Percentiles rank a stretch among this genome's conserved stretches.
These are phyloP conservation scores for Candida xiaguanensis DNA, from an alignment of 805 yeast genomes.

Conservation along the genomic window DNA sequence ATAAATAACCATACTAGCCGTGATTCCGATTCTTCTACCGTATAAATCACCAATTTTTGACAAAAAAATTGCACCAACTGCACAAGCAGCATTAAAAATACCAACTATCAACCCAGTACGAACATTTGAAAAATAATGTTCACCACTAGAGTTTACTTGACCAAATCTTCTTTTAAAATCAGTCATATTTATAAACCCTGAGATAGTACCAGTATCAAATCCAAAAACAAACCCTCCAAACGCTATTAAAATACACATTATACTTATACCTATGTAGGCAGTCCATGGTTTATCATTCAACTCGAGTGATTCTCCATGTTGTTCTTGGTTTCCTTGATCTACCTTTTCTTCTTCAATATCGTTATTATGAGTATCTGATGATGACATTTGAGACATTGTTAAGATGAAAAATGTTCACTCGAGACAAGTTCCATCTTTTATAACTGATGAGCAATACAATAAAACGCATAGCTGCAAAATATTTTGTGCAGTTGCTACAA, in stretches of 20 bases:
- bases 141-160: slow-evolving; percentile 35
- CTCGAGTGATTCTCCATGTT: not conserved
- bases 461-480: slow-evolving; percentile 6
- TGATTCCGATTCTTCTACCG: slow-evolving; percentile 59
- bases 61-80: slow-evolving; percentile 62
- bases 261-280: slow-evolving; percentile 30
- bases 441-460: slow-evolving; percentile 6
- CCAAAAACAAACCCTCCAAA: slow-evolving; percentile 77
- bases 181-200: slow-evolving; percentile 62
- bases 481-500: slow-evolving; percentile 1
- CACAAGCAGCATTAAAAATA: slow-evolving; percentile 66
- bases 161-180: slow-evolving; percentile 55
- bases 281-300: slow-evolving; percentile 3
- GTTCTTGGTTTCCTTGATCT: not conserved
- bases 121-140: slow-evolving; percentile 36
- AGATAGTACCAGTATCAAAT: slow-evolving; percentile 74
- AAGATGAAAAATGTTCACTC: not conserved
- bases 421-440: not conserved
- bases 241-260: slow-evolving; percentile 52
- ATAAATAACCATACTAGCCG: slow-evolving; percentile 50
- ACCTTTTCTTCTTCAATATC: not conserved
- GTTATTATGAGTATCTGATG: not conserved
- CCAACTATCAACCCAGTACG: slow-evolving; percentile 53
- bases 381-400: slow-evolving; percentile 4
- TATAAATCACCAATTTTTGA: slow-evolving; percentile 53